A percentile compares a stretch with the other conserved stretches of the same genome.
phyloP scores from a whole-genome alignment of 2,329 filamentous ascomycete species.

The Hypomyces rosellus region DNA sequence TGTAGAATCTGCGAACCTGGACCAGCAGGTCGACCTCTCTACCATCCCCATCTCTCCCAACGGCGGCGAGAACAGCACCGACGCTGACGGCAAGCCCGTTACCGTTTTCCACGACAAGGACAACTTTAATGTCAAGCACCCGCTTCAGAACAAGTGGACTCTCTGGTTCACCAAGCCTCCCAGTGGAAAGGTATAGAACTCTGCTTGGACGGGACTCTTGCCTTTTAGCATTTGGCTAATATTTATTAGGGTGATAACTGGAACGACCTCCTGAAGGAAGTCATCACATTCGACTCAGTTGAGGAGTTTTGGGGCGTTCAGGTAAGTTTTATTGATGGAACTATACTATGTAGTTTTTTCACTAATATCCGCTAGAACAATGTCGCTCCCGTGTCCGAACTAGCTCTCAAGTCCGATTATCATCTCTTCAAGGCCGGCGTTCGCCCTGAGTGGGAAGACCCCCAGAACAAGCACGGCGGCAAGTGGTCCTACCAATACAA shows the following conservation, averaged over 20 bases:
- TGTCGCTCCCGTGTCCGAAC: constrained; percentile 90
- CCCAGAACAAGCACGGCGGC: constrained; percentile 97
- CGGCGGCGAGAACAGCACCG: constrained; percentile 50
- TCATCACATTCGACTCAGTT: constrained; percentile 96
- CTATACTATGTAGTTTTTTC: neutral
- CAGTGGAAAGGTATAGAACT: constrained; percentile 69
- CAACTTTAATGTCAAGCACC: constrained; percentile 99
- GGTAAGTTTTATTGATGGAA: constrained; percentile 51
- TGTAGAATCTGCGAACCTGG: constrained; percentile 30
- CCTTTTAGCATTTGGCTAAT: neutral
- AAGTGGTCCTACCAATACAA: constrained; percentile 99
- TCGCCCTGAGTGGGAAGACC: constrained; percentile 96
- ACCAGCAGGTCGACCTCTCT: constrained; percentile 58
- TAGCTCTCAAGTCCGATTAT: constrained; percentile 97
- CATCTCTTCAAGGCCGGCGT: constrained; percentile 98
- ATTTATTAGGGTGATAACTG: constrained; percentile 82
- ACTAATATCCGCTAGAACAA: constrained; percentile 66
- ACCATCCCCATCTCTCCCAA: constrained; percentile 62
- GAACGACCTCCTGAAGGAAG: constrained; percentile 96
- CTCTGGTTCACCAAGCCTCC: constrained; percentile 99
- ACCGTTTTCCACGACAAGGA: constrained; percentile 98
- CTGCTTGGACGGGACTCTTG: neutral
- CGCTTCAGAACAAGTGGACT: constrained; percentile 95
- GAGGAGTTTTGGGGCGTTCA: constrained; percentile 99
- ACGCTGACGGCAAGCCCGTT: constrained; percentile 57